Evolutionary conservation across 2,329 filamentous ascomycete genomes (phyloP).

Genomic region (Graphilbum fragrans): DNA sequence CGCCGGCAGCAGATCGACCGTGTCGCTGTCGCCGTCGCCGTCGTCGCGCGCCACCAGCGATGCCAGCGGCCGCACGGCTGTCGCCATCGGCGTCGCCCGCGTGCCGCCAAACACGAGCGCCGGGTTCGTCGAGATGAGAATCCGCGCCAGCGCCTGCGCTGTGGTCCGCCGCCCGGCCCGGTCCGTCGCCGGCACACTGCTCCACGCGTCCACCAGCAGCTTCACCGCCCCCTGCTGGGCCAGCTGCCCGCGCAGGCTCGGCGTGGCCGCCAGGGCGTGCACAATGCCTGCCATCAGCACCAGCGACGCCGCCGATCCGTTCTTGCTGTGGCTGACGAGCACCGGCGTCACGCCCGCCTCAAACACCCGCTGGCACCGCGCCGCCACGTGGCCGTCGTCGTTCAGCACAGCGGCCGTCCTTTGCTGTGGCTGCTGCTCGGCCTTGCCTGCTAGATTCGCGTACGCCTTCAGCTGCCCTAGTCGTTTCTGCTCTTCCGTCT

Average conservation of each 20-base stretch:
- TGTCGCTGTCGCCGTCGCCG: constrained; percentile 47
- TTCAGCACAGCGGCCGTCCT: constrained; percentile 41
- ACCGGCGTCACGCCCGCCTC: constrained; percentile 67
- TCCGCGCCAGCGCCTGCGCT: constrained; percentile 71
- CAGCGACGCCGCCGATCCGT: constrained; percentile 57
- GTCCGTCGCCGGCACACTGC: constrained; percentile 43
- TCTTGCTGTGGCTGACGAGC: constrained; percentile 64
- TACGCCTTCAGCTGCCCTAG: constrained; percentile 90
- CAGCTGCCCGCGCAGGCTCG: constrained; percentile 62
- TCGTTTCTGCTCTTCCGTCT: constrained; percentile 85
- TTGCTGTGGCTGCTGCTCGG: constrained; percentile 41
- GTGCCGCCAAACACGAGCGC: constrained; percentile 70
- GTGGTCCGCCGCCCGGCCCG: constrained; percentile 38
- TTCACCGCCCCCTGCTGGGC: constrained; percentile 91
- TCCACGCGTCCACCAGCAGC: constrained; percentile 62
- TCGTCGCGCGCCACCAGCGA: constrained; percentile 48
- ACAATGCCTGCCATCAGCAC: constrained; percentile 66
- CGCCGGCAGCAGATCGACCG: constrained; percentile 72
- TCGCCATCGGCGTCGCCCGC: constrained; percentile 59
- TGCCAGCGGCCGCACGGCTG: constrained; percentile 72
- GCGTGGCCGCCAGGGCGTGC: constrained; percentile 62
- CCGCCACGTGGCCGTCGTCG: constrained; percentile 61
- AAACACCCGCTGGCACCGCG: constrained; percentile 67
- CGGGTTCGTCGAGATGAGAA: constrained; percentile 79
- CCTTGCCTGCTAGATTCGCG: constrained; percentile 67